These are phyloP conservation scores for Colletotrichum acutatum DNA, from an alignment of 2,329 filamentous ascomycete species.

Conservation along the genomic window DNA sequence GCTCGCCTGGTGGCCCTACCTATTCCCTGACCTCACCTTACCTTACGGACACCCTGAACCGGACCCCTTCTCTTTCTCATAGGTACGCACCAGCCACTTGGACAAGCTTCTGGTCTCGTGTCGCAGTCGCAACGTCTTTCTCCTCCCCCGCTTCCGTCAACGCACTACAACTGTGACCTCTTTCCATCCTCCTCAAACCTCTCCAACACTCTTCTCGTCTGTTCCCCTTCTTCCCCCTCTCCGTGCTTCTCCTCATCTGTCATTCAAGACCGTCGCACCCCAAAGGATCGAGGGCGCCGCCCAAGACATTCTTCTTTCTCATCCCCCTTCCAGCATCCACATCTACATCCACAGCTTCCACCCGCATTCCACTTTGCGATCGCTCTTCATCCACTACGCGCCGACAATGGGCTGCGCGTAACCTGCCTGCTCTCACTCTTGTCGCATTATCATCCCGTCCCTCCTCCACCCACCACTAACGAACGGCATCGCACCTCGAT, in stretches of 20 bases:
- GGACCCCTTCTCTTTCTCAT: constrained; percentile 21
- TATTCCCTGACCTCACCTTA: constrained; percentile 10
- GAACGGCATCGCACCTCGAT: constrained; percentile 29
- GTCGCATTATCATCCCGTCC: constrained; percentile 36
- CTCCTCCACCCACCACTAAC: constrained; percentile 38
- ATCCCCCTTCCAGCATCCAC: not conserved
- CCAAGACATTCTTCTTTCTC: constrained; percentile 6
- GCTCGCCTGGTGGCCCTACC: constrained; percentile 5
- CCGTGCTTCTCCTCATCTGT: constrained; percentile 33
- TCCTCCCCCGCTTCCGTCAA: constrained; percentile 35
- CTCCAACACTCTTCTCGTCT: constrained; percentile 32
- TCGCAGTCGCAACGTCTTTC: constrained; percentile 37
- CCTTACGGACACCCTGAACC: constrained; percentile 23
- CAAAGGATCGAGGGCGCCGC: constrained; percentile 17
- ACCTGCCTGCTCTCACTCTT: constrained; percentile 37
- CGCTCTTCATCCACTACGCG: constrained; percentile 18
- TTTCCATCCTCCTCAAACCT: constrained; percentile 36
- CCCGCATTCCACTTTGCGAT: constrained; percentile 29
- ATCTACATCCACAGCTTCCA: constrained; percentile 4
- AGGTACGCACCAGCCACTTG: constrained; percentile 35
- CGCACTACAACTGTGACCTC: constrained; percentile 33
- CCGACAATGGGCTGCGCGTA: constrained; percentile 50
- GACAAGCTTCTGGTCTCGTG: constrained; percentile 38
- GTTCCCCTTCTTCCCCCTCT: constrained; percentile 19
- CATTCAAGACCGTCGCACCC: constrained; percentile 15